Evolutionary conservation across 2,329 filamentous ascomycete genomes (phyloP).

Genomic region (Aspergillus arachidicola): DNA sequence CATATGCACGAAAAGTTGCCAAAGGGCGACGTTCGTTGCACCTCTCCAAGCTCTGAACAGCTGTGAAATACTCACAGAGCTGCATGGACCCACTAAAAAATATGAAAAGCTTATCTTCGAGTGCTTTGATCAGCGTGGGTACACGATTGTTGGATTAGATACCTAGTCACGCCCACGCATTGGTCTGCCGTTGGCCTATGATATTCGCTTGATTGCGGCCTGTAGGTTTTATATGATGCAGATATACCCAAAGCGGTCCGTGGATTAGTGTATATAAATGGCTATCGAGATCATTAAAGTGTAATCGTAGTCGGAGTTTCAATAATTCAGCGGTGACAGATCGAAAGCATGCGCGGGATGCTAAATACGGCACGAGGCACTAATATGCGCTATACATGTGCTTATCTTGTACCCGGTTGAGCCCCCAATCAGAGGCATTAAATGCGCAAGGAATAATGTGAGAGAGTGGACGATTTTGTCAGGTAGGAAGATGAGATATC

Average conservation of each 20-base stretch:
- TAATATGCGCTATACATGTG: neutral
- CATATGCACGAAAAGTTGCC: constrained; percentile 44
- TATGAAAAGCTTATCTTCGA: neutral
- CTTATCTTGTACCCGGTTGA: neutral
- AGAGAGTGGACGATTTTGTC: neutral
- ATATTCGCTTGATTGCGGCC: neutral
- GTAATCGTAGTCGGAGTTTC: neutral
- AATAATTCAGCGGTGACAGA: neutral
- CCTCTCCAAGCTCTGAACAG: constrained; percentile 31
- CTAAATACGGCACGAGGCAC: neutral
- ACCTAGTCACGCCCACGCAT: neutral
- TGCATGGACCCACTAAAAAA: neutral
- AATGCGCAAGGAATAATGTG: no score
- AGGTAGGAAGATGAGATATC: neutral
- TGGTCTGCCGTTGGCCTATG: no score
- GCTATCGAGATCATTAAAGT: neutral
- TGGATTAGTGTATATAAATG: neutral
- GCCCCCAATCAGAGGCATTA: neutral
- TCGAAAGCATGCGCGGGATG: neutral
- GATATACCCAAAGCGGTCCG: neutral
- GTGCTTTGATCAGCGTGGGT: neutral
- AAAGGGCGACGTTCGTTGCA: constrained; percentile 27
- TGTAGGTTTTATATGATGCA: neutral
- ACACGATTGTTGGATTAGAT: neutral
- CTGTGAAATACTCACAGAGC: no score